Evolutionary conservation across 2,329 filamentous ascomycete species (phyloP).

Genomic region (Endothia cerciana): DNA sequence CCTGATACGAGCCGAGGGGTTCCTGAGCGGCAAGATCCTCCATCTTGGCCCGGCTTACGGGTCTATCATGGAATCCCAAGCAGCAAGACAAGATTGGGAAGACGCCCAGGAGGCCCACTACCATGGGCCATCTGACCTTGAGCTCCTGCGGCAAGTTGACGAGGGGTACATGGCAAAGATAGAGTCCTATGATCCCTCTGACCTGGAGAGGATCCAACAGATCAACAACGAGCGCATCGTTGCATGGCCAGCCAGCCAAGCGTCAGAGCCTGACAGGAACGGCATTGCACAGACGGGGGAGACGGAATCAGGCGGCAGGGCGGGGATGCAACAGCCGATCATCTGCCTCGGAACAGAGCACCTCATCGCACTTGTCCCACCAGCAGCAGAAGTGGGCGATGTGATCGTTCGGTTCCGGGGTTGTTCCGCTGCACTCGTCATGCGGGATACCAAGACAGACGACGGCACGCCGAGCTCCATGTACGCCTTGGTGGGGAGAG

Average conservation of each 20-base stretch:
- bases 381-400: background rate
- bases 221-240: background rate
- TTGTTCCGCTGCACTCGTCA: background rate
- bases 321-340: background rate
- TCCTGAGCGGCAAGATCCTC: background rate
- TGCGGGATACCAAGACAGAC: background rate
- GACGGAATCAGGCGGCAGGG: background rate
- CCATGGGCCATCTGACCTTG: background rate
- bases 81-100: background rate
- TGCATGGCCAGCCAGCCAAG: background rate
- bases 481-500: background rate
- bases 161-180: constrained; percentile 2
- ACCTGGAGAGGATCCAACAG: background rate
- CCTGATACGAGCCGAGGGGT: background rate
- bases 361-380: background rate
- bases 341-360: background rate
- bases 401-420: background rate
- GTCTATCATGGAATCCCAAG: background rate
- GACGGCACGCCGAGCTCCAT: background rate
- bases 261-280: background rate
- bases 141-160: background rate
- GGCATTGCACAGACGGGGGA: background rate
- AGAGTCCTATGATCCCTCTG: background rate
- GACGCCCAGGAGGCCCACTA: background rate
- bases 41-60: background rate